Evolutionary conservation across 306 rosid genomes (phyloP).

Genomic region (Sesbania bispinosa): DNA sequence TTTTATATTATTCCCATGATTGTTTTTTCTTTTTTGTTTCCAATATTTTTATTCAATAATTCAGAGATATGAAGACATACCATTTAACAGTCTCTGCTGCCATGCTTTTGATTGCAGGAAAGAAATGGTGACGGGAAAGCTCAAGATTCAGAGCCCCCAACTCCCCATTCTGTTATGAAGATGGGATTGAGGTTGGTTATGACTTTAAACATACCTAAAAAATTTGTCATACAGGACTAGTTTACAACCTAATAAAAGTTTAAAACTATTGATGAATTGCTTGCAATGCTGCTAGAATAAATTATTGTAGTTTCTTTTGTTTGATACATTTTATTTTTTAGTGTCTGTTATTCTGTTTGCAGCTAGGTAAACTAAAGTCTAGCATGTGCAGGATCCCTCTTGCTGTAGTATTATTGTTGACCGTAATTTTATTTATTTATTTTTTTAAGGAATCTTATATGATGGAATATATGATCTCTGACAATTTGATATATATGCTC

Average conservation of each 20-base stretch:
- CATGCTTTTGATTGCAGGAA: constrained; percentile 58
- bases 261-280: constrained; percentile 15
- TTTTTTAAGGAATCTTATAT: neutral
- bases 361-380: neutral
- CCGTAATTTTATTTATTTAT: too few relatives aligned
- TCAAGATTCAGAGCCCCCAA: constrained; percentile 89
- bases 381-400: neutral
- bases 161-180: constrained; percentile 80
- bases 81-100: constrained; percentile 17
- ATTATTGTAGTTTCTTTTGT: neutral
- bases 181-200: constrained; percentile 80
- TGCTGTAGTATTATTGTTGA: neutral
- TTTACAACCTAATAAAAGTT: neutral
- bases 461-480: neutral
- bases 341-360: constrained; percentile 19
- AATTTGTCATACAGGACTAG: neutral
- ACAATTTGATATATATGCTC: neutral
- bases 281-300: constrained; percentile 24
- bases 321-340: neutral
- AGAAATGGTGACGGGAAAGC: constrained; percentile 69
- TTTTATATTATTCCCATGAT: neutral
- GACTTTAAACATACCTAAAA: constrained; percentile 13
- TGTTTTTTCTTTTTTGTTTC: neutral
- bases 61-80: neutral
- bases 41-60: neutral